Conservation (phyloP, 331 rosid genomes). For the Rhamnella rubrinervis region DNA sequence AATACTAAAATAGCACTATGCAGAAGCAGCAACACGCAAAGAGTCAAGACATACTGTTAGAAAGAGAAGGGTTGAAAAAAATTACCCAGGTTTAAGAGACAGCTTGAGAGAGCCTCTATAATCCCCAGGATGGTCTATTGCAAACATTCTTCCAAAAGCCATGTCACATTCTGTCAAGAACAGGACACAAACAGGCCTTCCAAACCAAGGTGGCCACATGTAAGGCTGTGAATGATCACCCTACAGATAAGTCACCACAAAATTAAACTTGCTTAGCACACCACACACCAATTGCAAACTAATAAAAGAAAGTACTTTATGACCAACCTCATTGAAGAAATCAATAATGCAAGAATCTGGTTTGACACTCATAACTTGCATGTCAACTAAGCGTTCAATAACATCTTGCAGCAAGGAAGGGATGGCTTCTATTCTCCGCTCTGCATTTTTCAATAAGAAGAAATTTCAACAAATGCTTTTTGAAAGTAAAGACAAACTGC, state of each 20-base stretch:
- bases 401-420: conserved; percentile 79
- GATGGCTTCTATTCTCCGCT: conserved; percentile 68
- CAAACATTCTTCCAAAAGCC: conserved; percentile 70
- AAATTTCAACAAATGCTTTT: conserved; percentile 8
- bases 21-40: neutral
- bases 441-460: conserved; percentile 52
- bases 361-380: conserved; percentile 63
- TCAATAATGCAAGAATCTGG: conserved; percentile 93
- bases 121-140: conserved; percentile 76
- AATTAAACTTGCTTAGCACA: conserved; percentile 25
- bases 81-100: conserved; percentile 85
- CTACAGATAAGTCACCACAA: conserved; percentile 42
- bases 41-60: neutral
- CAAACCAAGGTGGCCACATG: conserved; percentile 78
- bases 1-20: neutral
- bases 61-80: conserved; percentile 6
- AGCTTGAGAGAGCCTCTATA: conserved; percentile 67
- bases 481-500: neutral
- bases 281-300: neutral
- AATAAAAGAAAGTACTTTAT: conserved; percentile 4
- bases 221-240: conserved; percentile 94
- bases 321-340: conserved; percentile 80
- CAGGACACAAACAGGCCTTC: conserved; percentile 73
- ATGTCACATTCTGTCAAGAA: conserved; percentile 88
- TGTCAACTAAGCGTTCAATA: conserved; percentile 57